A percentile compares a stretch with the other conserved stretches of the same genome.
Evolutionary conservation across 1,284 basidiomycete species (phyloP).

Genomic region (Xerocomus minutiporus): DNA sequence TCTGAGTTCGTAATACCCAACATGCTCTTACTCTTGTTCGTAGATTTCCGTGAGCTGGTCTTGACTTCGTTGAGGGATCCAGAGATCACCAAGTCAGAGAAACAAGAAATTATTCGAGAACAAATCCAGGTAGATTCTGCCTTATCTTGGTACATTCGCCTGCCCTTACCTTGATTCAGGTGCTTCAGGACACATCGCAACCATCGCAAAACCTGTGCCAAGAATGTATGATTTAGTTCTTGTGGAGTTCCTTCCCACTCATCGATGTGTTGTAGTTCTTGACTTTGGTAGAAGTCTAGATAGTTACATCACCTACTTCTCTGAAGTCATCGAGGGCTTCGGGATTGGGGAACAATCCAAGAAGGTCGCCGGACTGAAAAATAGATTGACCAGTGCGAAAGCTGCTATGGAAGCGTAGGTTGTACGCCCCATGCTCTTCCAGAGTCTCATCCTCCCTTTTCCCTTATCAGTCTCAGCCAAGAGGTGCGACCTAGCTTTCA

Average conservation of each 20-base stretch:
- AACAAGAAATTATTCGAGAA: constrained; percentile 15
- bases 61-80: constrained; percentile 14
- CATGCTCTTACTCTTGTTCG: not conserved
- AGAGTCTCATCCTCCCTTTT: constrained; percentile 2
- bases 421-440: not conserved
- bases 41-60: constrained; percentile 19
- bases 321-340: constrained; percentile 10
- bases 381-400: constrained; percentile 6
- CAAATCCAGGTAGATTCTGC: constrained; percentile 10
- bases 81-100: constrained; percentile 6
- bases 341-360: constrained; percentile 3
- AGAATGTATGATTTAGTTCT: constrained; percentile 10
- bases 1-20: not conserved
- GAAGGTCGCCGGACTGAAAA: constrained; percentile 7
- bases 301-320: constrained; percentile 16
- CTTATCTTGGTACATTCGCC: not conserved
- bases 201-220: constrained; percentile 20
- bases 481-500: constrained; percentile 8
- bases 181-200: constrained; percentile 12
- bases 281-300: constrained; percentile 18
- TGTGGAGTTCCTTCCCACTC: not conserved
- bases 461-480: constrained; percentile 11
- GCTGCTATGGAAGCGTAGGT: constrained; percentile 18
- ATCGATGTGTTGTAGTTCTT: constrained; percentile 6
- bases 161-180: constrained; percentile 8